These are phyloP conservation scores for Aspergillus sp. DNA, from an alignment of 2,329 filamentous ascomycete species.

Conservation along the genomic window DNA sequence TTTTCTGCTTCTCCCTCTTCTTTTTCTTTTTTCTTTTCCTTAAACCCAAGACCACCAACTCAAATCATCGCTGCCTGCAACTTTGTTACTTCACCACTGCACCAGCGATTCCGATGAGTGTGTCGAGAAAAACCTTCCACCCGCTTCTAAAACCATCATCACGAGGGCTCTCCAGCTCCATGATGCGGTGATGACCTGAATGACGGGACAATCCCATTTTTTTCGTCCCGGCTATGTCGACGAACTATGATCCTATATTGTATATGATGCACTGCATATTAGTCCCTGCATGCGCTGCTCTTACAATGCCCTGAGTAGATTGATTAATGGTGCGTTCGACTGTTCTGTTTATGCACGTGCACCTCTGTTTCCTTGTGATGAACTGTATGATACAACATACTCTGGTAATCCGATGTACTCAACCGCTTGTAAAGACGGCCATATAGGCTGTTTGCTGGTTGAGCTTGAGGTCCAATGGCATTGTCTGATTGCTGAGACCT, in stretches of 20 bases:
- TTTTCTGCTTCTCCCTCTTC: slow-evolving; percentile 20
- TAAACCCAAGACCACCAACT: slow-evolving; percentile 66
- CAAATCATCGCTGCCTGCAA: slow-evolving; percentile 70
- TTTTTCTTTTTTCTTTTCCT: slow-evolving; percentile 32
- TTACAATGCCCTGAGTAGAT: neutral
- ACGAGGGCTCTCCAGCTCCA: slow-evolving; percentile 55
- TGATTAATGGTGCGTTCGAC: slow-evolving; percentile 8
- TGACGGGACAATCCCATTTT: slow-evolving; percentile 38
- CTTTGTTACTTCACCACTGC: slow-evolving; percentile 48
- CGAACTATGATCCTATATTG: slow-evolving; percentile 3
- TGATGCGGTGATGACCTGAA: slow-evolving; percentile 49
- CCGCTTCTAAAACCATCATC: slow-evolving; percentile 81
- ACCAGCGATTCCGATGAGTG: slow-evolving; percentile 70
- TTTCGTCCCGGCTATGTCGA: neutral
- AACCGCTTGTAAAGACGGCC: slow-evolving; percentile 32
- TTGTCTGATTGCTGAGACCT: slow-evolving; percentile 38
- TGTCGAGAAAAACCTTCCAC: slow-evolving; percentile 64
- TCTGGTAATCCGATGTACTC: slow-evolving; percentile 48
- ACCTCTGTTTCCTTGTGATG: slow-evolving; percentile 30
- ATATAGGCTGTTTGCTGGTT: slow-evolving; percentile 36
- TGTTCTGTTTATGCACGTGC: neutral
- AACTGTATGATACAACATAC: slow-evolving; percentile 33
- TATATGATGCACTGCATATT: neutral
- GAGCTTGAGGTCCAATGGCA: slow-evolving; percentile 46
- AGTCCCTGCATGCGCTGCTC: neutral